Evolutionary conservation across 495 filamentous ascomycete species (phyloP).

Genomic region (Trichoderma reesei): DNA sequence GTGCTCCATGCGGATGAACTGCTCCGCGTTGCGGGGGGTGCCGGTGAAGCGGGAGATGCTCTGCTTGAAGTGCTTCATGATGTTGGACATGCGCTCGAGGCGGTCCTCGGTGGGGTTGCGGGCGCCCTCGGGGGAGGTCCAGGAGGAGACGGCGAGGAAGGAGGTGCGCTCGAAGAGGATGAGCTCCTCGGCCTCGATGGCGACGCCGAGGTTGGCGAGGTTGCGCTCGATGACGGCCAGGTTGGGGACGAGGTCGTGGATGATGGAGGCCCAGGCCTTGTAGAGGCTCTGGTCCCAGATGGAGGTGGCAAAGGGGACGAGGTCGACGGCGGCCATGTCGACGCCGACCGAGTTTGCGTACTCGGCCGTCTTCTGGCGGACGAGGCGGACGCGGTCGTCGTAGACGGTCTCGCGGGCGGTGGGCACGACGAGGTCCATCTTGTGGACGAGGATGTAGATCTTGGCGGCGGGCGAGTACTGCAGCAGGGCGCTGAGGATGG

Average conservation of each 20-base stretch:
- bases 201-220: slow-evolving; percentile 62
- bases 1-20: slow-evolving; percentile 45
- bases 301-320: slow-evolving; percentile 74
- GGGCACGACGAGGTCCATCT: slow-evolving; percentile 93
- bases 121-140: slow-evolving; percentile 60
- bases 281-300: slow-evolving; percentile 99
- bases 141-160: slow-evolving; percentile 84
- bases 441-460: slow-evolving; percentile 91
- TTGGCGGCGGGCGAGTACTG: slow-evolving; percentile 77
- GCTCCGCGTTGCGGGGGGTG: slow-evolving; percentile 46
- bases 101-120: slow-evolving; percentile 83
- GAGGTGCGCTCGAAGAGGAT: slow-evolving; percentile 93
- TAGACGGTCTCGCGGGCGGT: slow-evolving; percentile 70
- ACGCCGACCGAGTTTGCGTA: slow-evolving; percentile 41
- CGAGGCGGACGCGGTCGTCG: slow-evolving; percentile 61
- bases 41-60: slow-evolving; percentile 41
- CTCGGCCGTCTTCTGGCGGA: slow-evolving; percentile 63
- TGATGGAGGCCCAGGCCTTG: slow-evolving; percentile 94
- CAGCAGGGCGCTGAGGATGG: slow-evolving; percentile 72
- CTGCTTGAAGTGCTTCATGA: slow-evolving; percentile 96
- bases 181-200: slow-evolving; percentile 86
- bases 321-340: slow-evolving; percentile 10
- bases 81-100: slow-evolving; percentile 89
- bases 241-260: slow-evolving; percentile 92
- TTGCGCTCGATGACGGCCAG: slow-evolving; percentile 80